These are phyloP conservation scores for Pyropia haitanensis DNA, from an alignment of 23 red algal genomes.

Conservation along the genomic window DNA sequence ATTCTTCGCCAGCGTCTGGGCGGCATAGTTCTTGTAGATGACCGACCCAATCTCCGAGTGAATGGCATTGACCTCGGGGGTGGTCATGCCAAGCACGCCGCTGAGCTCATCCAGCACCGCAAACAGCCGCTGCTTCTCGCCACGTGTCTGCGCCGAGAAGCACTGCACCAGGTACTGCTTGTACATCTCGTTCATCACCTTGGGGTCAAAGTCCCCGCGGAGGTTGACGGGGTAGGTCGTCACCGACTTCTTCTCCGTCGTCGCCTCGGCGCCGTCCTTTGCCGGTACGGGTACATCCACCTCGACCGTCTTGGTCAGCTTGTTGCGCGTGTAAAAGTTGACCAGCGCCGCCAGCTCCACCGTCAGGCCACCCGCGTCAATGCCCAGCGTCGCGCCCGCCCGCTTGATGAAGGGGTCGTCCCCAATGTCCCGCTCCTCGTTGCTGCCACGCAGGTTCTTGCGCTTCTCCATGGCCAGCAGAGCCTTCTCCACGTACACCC, in stretches of 20 bases:
- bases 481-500: slow-evolving; percentile 61
- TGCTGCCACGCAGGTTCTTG: slow-evolving; percentile 58
- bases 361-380: slow-evolving; percentile 83
- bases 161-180: slow-evolving; percentile 97
- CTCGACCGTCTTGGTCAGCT: slow-evolving; percentile 63
- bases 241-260: slow-evolving; percentile 17
- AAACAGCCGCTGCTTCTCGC: slow-evolving; percentile 92
- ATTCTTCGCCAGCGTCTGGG: slow-evolving; percentile 65
- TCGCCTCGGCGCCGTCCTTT: slow-evolving; percentile 38
- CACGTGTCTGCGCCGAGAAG: slow-evolving; percentile 75
- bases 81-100: slow-evolving; percentile 73
- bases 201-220: slow-evolving; percentile 63
- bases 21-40: slow-evolving; percentile 89
- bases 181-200: slow-evolving; percentile 87
- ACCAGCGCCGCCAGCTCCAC: slow-evolving; percentile 86
- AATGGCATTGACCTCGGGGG: slow-evolving; percentile 77
- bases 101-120: slow-evolving; percentile 68
- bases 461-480: slow-evolving; percentile 72
- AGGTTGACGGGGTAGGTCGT: slow-evolving; percentile 72
- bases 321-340: slow-evolving; percentile 91
- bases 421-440: slow-evolving; percentile 88
- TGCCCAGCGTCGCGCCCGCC: slow-evolving; percentile 85
- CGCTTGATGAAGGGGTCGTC: slow-evolving; percentile 94
- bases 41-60: slow-evolving; percentile 92
- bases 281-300: slow-evolving; percentile 20